A percentile compares a stretch with the other conserved stretches of the same genome.
phyloP scores from a whole-genome alignment of 345 rosid genomes.

The Pugionium dolabratum region DNA sequence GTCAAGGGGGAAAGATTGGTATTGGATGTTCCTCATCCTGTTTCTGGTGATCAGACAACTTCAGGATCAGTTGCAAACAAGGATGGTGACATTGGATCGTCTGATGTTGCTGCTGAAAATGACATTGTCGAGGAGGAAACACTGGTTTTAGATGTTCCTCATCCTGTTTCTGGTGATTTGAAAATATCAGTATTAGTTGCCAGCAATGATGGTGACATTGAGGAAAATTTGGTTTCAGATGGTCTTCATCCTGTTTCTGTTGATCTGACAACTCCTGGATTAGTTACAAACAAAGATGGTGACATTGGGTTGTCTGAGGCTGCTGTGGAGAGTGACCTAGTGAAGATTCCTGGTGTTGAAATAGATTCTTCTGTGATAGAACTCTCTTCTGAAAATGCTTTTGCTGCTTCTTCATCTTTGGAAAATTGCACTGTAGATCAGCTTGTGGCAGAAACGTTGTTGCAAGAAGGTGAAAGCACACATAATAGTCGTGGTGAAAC shows the following conservation, averaged over 20 bases:
- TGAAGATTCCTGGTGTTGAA: constrained; percentile 13
- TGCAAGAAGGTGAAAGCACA: constrained; percentile 15
- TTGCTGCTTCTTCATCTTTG: constrained; percentile 14
- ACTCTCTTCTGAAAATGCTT: constrained; percentile 8
- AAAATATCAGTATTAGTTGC: background rate
- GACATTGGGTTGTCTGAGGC: constrained; percentile 8
- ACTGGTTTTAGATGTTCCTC: background rate
- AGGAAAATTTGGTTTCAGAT: background rate
- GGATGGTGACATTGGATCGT: constrained; percentile 13
- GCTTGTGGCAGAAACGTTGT: constrained; percentile 25
- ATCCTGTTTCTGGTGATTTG: background rate
- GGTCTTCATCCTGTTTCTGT: constrained; percentile 19
- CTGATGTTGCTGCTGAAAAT: constrained; percentile 22
- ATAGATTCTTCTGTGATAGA: constrained; percentile 24
- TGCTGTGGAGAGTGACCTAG: constrained; percentile 17
- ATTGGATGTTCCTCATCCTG: background rate
- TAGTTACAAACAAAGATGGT: constrained; percentile 16
- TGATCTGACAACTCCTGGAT: constrained; percentile 11
- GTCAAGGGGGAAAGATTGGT: constrained; percentile 13
- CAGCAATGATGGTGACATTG: background rate
- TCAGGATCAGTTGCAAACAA: constrained; percentile 30
- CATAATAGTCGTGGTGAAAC: constrained; percentile 18
- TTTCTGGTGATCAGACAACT: constrained; percentile 21
- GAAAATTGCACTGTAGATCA: constrained; percentile 19
- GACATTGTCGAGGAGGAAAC: constrained; percentile 20